Conservation (phyloP, 345 rosid genomes). For the Cardamine chenopodiifolia region DNA sequence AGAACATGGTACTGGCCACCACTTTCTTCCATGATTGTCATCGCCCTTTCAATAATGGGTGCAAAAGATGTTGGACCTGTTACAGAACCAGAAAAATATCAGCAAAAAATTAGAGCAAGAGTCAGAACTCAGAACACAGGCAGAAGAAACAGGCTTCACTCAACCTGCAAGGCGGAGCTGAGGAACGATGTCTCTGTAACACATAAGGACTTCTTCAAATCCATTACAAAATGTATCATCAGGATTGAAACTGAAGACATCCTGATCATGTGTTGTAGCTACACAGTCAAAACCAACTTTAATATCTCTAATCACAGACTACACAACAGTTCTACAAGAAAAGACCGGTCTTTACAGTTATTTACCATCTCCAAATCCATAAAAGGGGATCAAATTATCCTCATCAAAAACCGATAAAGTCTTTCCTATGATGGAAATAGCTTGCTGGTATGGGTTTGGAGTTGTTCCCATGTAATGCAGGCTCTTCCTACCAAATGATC, state of each 20-base stretch:
- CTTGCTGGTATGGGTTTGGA: constrained; percentile 88
- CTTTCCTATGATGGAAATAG: constrained; percentile 80
- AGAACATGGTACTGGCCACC: constrained; percentile 92
- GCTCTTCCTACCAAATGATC: constrained; percentile 71
- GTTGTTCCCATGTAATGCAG: constrained; percentile 67
- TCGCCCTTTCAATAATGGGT: constrained; percentile 81
- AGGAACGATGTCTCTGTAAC: constrained; percentile 80
- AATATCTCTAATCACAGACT: constrained; percentile 19
- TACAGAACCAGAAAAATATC: constrained; percentile 1
- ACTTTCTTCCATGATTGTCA: constrained; percentile 83
- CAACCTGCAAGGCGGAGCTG: constrained; percentile 81
- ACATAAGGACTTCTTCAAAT: constrained; percentile 81
- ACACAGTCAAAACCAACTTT: constrained; percentile 28
- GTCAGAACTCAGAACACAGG: constrained; percentile 13
- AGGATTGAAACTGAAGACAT: constrained; percentile 76
- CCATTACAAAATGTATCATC: constrained; percentile 73
- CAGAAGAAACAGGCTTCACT: constrained; percentile 13
- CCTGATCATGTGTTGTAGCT: constrained; percentile 96
- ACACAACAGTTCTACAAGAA: neutral
- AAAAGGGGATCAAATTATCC: constrained; percentile 86
- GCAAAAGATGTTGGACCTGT: constrained; percentile 96
- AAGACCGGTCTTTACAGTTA: neutral
- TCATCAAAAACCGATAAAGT: constrained; percentile 78
- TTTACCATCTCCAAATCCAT: constrained; percentile 80
- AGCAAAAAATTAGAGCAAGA: constrained; percentile 21